phyloP scores from a whole-genome alignment of 1,284 basidiomycete species.

The Microbotryomycetes sp. region DNA sequence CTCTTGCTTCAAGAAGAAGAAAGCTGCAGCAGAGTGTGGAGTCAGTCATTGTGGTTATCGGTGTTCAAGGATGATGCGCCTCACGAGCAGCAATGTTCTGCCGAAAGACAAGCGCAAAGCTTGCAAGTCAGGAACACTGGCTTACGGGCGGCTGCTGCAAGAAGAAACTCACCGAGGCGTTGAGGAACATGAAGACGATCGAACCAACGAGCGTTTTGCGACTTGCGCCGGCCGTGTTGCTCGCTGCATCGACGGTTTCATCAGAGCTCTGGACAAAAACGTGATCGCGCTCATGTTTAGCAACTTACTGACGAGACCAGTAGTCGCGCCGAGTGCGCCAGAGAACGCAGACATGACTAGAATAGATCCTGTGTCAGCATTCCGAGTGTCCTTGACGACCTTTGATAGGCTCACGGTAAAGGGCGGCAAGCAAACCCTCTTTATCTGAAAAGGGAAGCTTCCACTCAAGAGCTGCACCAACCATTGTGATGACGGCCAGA shows the following conservation, averaged over 20 bases:
- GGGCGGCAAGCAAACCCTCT: not conserved
- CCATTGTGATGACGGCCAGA: not conserved
- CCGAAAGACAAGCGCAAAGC: not conserved
- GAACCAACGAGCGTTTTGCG: not conserved
- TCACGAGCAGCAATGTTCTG: not conserved
- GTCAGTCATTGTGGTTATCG: not conserved
- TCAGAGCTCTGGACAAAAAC: not conserved
- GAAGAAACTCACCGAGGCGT: not conserved
- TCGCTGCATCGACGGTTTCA: not conserved
- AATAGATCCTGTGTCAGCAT: too few species aligned
- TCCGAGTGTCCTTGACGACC: too few species aligned
- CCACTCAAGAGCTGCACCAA: not conserved
- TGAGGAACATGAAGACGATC: not conserved
- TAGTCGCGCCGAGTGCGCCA: not conserved
- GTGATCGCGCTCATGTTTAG: not conserved
- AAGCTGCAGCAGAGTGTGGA: not conserved
- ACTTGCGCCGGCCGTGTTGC: not conserved
- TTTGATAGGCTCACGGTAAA: not conserved
- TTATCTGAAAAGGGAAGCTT: not conserved
- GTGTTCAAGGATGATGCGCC: not conserved
- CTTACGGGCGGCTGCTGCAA: too few species aligned
- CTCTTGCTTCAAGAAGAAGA: not conserved
- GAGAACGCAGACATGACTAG: not conserved
- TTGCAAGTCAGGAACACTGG: too few species aligned
- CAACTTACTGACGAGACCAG: not conserved